Evolutionary conservation across 495 filamentous ascomycete species (phyloP).

Genomic region (Baudoinia panamericana): DNA sequence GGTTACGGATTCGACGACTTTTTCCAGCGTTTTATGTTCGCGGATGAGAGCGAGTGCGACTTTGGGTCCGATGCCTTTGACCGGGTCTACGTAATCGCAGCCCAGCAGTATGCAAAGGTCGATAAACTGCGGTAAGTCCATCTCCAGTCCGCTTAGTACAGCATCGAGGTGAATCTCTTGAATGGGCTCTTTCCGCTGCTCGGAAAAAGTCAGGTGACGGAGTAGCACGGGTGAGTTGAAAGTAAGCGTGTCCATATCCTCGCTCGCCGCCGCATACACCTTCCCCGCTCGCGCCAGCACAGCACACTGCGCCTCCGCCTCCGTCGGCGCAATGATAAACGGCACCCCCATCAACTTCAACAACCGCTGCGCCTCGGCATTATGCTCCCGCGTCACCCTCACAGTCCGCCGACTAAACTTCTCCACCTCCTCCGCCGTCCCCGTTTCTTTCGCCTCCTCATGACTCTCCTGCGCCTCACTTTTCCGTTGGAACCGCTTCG

Average conservation of each 20-base stretch:
- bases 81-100: conserved; percentile 93
- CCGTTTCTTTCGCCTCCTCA: conserved; percentile 93
- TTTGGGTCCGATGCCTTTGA: conserved; percentile 81
- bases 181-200: conserved; percentile 94
- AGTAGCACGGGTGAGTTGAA: conserved; percentile 86
- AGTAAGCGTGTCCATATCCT: conserved; percentile 98
- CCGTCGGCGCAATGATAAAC: conserved; percentile 87
- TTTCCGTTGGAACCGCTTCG: conserved; percentile 85
- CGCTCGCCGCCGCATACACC: conserved; percentile 89
- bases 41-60: conserved; percentile 89
- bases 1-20: conserved; percentile 52
- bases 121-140: conserved; percentile 81
- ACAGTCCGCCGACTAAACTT: conserved; percentile 95
- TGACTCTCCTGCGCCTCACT: conserved; percentile 73
- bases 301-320: conserved; percentile 94
- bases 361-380: conserved; percentile 80
- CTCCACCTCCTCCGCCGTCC: conserved; percentile 91
- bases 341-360: conserved; percentile 92
- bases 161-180: conserved; percentile 82
- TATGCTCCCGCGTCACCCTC: conserved; percentile 90
- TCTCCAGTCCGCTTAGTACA: conserved; percentile 68
- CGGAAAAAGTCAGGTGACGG: conserved; percentile 87
- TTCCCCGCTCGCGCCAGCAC: conserved; percentile 81
- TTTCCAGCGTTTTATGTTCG: conserved; percentile 75
- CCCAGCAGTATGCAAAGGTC: conserved; percentile 96